Evolutionary conservation across 75 land plant species (phyloP).

Genomic region (Pseudotsuga menziesii): DNA sequence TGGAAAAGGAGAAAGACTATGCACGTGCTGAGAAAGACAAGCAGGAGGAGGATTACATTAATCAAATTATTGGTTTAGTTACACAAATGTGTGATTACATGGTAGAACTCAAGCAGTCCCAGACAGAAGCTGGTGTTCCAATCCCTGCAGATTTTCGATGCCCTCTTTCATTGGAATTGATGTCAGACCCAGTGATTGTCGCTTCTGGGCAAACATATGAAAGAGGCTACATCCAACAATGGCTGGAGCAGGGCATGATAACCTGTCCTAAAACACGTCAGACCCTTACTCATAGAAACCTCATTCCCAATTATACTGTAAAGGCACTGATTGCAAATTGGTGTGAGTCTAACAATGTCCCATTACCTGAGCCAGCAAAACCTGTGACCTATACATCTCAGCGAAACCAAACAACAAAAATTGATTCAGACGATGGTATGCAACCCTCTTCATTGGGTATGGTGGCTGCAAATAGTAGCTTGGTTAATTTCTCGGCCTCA

Average conservation of each 20-base stretch:
- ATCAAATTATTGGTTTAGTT: slow-evolving; percentile 23
- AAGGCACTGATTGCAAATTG: slow-evolving; percentile 53
- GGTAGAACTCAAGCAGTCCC: slow-evolving; percentile 19
- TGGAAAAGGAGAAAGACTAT: slow-evolving; percentile 33
- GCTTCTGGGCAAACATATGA: slow-evolving; percentile 61
- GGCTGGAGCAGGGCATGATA: slow-evolving; percentile 52
- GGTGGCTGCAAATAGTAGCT: neutral
- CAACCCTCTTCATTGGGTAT: neutral
- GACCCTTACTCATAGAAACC: slow-evolving; percentile 31
- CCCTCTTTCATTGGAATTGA: slow-evolving; percentile 43
- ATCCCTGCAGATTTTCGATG: slow-evolving; percentile 52
- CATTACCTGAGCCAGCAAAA: slow-evolving; percentile 42
- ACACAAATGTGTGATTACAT: slow-evolving; percentile 23
- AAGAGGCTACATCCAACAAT: slow-evolving; percentile 44
- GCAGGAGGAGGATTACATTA: slow-evolving; percentile 27
- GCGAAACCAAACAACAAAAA: neutral
- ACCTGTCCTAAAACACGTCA: slow-evolving; percentile 47
- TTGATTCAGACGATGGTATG: neutral
- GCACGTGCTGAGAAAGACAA: slow-evolving; percentile 21
- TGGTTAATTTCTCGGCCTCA: neutral
- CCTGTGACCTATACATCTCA: neutral
- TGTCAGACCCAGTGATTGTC: slow-evolving; percentile 59
- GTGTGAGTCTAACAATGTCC: slow-evolving; percentile 44
- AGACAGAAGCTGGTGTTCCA: slow-evolving; percentile 22
- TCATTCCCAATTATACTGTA: slow-evolving; percentile 56